These are phyloP conservation scores for Rostrohypoxylon terebratum DNA, from an alignment of 495 filamentous ascomycete species.

Conservation along the genomic window DNA sequence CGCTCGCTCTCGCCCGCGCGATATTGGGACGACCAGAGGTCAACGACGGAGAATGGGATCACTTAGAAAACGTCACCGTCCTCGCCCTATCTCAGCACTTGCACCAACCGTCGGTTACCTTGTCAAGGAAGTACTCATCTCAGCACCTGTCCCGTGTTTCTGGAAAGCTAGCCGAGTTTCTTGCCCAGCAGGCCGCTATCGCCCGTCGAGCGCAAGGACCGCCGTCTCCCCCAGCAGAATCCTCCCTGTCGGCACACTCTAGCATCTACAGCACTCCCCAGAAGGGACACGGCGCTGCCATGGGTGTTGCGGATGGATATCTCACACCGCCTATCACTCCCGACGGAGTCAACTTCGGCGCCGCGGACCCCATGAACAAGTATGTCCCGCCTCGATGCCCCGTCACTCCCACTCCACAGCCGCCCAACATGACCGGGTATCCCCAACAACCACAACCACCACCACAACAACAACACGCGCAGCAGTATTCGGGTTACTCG, in stretches of 20 bases:
- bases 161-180: conserved; percentile 83
- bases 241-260: conserved; percentile 60
- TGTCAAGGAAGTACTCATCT: conserved; percentile 89
- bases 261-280: conserved; percentile 82
- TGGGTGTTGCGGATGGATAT: conserved; percentile 80
- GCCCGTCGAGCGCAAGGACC: conserved; percentile 66
- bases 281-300: conserved; percentile 74
- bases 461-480: conserved; percentile 23
- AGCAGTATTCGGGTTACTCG: conserved; percentile 45
- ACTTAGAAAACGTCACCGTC: conserved; percentile 80
- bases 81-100: conserved; percentile 88
- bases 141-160: conserved; percentile 85
- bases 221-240: conserved; percentile 76
- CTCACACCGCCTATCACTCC: conserved; percentile 96
- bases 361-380: conserved; percentile 59
- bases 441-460: conserved; percentile 36
- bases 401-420: conserved; percentile 64
- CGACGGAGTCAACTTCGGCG: conserved; percentile 74
- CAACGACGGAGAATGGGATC: conserved; percentile 80
- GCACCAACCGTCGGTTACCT: conserved; percentile 84
- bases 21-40: conserved; percentile 85
- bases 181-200: conserved; percentile 82
- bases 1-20: conserved; percentile 85
- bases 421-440: conserved; percentile 35
- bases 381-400: conserved; percentile 63